Evolutionary conservation across 306 rosid genomes (phyloP), one percentile per base, ranked within the genome.

Genomic region (Nissolia schottii): DNA sequence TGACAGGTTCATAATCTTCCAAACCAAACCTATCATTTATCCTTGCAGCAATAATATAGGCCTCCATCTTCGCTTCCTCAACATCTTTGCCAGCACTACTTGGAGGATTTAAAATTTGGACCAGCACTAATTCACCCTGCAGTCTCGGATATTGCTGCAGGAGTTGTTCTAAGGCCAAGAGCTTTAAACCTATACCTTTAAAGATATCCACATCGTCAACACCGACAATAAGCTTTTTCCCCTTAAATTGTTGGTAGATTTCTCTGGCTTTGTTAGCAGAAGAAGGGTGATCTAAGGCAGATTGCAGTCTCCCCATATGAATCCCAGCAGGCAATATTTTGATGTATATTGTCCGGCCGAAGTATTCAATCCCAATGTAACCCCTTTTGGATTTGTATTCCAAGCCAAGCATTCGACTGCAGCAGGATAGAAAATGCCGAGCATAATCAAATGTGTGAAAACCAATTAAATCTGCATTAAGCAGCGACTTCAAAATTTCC

Each of bases 361-460:
- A 83, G 79, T 93, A 93, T 13, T 93, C 98, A 8, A 93, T 82
- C 71, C 89, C 89, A 71, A 93, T 78, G 88, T 87, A 77, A 12
- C 96, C 97, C 31, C 92, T 79, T 80, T 84, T 90, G 54, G 97
- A 84, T 80, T 88, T 84, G 70, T 84, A 87, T 71, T 85, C 89
- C 73, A 93, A 73, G 60, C 96, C 98, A 60, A 90, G 93, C 85
- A 93, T 80, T 80, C 96, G 83, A 62, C 93, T 81, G 70, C 98
- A 93, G 71, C 92, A 84, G 27, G 97, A 87, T 22, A 93, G 78
- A 34, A 93, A 93, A 82, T 93, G 98, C 50, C 93, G 93, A 81
- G 98, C 98, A 67, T 93, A 93, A 73, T 87, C 97, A 51, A 87
- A 93, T 18, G 98, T 93, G 57, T 93, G 97, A 65, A 93, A 93